These are phyloP conservation scores for Piper betle DNA, from an alignment of 164 flowering plant genomes.

Conservation along the genomic window DNA sequence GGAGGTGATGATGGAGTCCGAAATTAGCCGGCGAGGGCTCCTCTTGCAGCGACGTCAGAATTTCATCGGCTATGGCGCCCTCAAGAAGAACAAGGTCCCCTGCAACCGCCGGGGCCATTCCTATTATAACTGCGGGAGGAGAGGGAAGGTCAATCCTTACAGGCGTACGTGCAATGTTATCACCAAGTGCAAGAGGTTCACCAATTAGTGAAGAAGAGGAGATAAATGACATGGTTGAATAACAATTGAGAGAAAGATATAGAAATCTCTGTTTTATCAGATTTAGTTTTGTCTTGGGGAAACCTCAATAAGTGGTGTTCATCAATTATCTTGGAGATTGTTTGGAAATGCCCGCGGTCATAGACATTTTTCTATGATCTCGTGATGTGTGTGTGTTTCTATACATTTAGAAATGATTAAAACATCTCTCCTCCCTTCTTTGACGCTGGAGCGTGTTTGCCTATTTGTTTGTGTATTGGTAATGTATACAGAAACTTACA, in stretches of 20 bases:
- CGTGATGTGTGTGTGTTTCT: not conserved
- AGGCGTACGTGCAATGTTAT: constrained; percentile 29
- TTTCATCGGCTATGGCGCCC: constrained; percentile 13
- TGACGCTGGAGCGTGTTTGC: not conserved
- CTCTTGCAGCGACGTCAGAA: not conserved
- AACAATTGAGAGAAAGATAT: not conserved
- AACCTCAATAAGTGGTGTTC: not conserved
- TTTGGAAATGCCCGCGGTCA: not conserved
- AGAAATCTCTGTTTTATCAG: not conserved
- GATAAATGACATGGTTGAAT: not conserved
- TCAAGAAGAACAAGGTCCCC: constrained; percentile 23
- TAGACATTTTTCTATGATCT: not conserved
- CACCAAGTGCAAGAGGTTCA: constrained; percentile 23
- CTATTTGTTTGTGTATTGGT: not conserved
- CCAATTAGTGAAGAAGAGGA: constrained; percentile 3
- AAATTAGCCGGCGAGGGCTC: constrained; percentile 14
- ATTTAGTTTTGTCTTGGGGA: not conserved
- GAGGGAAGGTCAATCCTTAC: constrained; percentile 31
- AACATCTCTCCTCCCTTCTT: not conserved
- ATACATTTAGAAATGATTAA: not conserved
- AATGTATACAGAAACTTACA: not conserved
- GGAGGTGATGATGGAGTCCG: constrained; percentile 29
- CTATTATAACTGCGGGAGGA: constrained; percentile 26
- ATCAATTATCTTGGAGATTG: not conserved
- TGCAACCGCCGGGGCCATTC: constrained; percentile 36